These are phyloP conservation scores for Diaporthe nobilis DNA, from an alignment of 2,329 filamentous ascomycete species.

Conservation along the genomic window DNA sequence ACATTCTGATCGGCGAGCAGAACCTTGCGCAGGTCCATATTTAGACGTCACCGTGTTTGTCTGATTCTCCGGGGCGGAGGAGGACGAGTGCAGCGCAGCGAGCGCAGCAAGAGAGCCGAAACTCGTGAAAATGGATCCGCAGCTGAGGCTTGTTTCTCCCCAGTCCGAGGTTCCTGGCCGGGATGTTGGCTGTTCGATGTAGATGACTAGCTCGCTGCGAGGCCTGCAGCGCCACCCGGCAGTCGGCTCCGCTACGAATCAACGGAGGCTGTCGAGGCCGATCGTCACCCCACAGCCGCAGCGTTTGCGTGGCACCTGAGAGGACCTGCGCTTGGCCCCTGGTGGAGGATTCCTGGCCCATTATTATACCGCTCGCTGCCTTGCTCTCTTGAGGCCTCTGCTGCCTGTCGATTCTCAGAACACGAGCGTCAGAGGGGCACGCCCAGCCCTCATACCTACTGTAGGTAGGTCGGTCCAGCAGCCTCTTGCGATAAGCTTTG, in stretches of 20 bases:
- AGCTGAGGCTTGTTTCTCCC: constrained; percentile 33
- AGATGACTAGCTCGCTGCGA: constrained; percentile 30
- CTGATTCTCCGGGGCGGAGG: constrained; percentile 25
- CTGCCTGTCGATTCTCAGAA: constrained; percentile 6
- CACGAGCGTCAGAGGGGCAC: neutral
- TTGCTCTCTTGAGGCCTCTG: constrained; percentile 2
- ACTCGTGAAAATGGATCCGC: constrained; percentile 35
- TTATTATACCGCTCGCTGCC: constrained; percentile 14
- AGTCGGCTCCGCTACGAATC: constrained; percentile 27
- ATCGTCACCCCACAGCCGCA: constrained; percentile 33
- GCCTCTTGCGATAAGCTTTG: neutral
- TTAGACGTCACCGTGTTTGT: constrained; percentile 36
- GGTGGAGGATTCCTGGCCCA: neutral
- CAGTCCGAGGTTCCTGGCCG: constrained; percentile 15
- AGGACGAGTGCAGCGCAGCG: constrained; percentile 13
- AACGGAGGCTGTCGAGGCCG: constrained; percentile 19
- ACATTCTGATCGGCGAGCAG: constrained; percentile 39
- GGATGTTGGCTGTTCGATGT: constrained; percentile 20
- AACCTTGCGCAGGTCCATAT: constrained; percentile 40
- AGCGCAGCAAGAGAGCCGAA: constrained; percentile 2
- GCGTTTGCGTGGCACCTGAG: constrained; percentile 34
- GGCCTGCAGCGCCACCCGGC: constrained; percentile 33
- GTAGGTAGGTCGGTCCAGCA: neutral
- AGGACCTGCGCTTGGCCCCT: constrained; percentile 26
- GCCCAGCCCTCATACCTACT: neutral